These are phyloP conservation scores for Tetrapisispora fleetii DNA, from an alignment of 805 yeast species.

Conservation along the genomic window DNA sequence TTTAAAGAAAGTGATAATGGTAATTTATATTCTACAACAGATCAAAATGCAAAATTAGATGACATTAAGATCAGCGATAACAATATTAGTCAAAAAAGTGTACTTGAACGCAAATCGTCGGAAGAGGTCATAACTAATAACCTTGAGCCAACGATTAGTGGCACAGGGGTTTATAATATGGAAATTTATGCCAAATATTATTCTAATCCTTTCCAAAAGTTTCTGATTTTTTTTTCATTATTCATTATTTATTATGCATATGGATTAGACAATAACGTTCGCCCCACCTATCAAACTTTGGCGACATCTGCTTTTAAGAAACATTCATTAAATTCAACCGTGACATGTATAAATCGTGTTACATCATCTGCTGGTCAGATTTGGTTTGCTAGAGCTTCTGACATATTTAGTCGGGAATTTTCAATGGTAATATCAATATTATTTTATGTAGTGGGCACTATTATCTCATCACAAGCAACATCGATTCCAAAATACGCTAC, in stretches of 20 bases:
- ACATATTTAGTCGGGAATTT: constrained; percentile 46
- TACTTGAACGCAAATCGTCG: background rate
- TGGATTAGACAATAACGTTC: constrained; percentile 43
- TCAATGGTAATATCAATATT: constrained; percentile 35
- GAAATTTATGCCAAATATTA: constrained; percentile 46
- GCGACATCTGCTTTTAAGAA: constrained; percentile 41
- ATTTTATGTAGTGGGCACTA: constrained; percentile 44
- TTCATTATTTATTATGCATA: constrained; percentile 50
- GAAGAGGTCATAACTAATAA: background rate
- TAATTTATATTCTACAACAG: no score
- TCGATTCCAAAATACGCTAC: constrained; percentile 43
- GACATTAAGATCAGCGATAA: background rate
- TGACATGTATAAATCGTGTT: constrained; percentile 43
- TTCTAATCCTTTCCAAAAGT: constrained; percentile 31
- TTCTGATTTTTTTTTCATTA: constrained; percentile 36
- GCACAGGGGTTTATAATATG: constrained; percentile 34
- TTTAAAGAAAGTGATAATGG: no score
- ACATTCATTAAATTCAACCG: constrained; percentile 43
- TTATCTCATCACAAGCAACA: constrained; percentile 44
- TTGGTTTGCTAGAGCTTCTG: constrained; percentile 44
- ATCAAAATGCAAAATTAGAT: background rate
- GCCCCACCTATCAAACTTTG: constrained; percentile 34
- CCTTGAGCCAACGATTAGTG: background rate
- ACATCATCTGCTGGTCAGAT: constrained; percentile 51
- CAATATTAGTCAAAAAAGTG: background rate